Evolutionary conservation across 768 basidiomycete genomes (phyloP).

Genomic region (Kwoniella shandongensis): DNA sequence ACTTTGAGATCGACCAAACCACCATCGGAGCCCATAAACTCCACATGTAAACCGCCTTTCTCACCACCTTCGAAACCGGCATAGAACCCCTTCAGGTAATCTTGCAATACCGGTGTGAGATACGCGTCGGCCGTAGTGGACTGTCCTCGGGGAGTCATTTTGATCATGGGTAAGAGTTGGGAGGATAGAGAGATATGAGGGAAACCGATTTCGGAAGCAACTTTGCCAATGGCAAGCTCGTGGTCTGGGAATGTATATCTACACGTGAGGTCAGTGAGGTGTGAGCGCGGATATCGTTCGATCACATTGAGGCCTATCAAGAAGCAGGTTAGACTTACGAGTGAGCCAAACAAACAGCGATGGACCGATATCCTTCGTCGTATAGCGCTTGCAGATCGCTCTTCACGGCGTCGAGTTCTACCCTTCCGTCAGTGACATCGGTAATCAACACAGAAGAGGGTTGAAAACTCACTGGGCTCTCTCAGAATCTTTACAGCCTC

Average conservation of each 20-base stretch:
- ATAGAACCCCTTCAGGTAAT: constrained; percentile 42
- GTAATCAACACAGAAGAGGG: neutral
- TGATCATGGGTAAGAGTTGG: constrained; percentile 33
- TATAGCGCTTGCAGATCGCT: constrained; percentile 69
- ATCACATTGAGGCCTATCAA: neutral
- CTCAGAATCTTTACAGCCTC: constrained; percentile 83
- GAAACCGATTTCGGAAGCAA: constrained; percentile 83
- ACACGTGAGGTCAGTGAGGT: neutral
- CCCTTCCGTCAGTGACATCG: neutral
- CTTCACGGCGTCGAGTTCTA: constrained; percentile 54
- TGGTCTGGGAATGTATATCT: constrained; percentile 74
- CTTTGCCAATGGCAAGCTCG: constrained; percentile 67
- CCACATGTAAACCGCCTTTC: constrained; percentile 20
- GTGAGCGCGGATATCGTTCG: no score
- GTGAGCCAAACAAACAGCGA: constrained; percentile 87
- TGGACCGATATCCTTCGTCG: constrained; percentile 76
- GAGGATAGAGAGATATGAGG: constrained; percentile 84
- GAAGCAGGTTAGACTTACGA: constrained; percentile 60
- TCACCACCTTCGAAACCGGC: constrained; percentile 41
- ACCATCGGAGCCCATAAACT: constrained; percentile 89
- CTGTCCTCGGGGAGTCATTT: constrained; percentile 44
- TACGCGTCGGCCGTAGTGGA: constrained; percentile 45
- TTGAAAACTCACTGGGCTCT: constrained; percentile 62
- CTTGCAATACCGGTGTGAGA: constrained; percentile 41
- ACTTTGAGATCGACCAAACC: constrained; percentile 44